Evolutionary conservation across 495 filamentous ascomycete species (phyloP).

Genomic region (Hypomontagnella submonticulosa): DNA sequence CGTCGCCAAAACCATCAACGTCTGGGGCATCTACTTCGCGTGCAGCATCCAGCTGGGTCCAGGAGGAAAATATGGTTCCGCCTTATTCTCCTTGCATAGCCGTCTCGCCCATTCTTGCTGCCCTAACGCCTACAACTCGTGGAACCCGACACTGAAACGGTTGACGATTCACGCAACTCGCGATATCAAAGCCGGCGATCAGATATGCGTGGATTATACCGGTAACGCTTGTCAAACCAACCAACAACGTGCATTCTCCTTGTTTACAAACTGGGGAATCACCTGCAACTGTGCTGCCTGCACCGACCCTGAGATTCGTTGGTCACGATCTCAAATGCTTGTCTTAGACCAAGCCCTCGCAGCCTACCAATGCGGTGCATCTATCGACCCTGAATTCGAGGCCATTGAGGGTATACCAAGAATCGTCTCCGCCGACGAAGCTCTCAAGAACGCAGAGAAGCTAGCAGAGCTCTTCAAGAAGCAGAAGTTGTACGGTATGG

Average conservation of each 20-base stretch:
- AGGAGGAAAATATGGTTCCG: constrained; percentile 33
- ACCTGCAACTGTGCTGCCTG: constrained; percentile 28
- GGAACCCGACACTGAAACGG: constrained; percentile 49
- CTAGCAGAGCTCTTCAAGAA: constrained; percentile 20
- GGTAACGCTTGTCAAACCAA: constrained; percentile 37
- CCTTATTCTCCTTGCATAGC: constrained; percentile 25
- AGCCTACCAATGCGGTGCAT: constrained; percentile 24
- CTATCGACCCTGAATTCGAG: constrained; percentile 6
- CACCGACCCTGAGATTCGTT: constrained; percentile 15
- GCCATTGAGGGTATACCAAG: constrained; percentile 11
- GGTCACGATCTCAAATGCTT: constrained; percentile 29
- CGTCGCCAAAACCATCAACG: constrained; percentile 15
- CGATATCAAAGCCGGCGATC: constrained; percentile 53
- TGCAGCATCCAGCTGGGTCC: constrained; percentile 32
- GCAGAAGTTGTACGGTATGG: constrained; percentile 26
- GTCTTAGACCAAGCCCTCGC: constrained; percentile 31
- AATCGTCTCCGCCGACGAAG: constrained; percentile 12
- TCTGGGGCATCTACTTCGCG: constrained; percentile 16
- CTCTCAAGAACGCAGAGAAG: constrained; percentile 26
- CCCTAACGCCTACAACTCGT: constrained; percentile 55
- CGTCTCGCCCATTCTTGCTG: constrained; percentile 58
- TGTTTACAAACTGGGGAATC: constrained; percentile 23
- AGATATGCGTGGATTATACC: constrained; percentile 56
- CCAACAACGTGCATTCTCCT: constrained; percentile 24
- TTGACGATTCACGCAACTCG: constrained; percentile 55